A percentile compares a stretch with the other conserved stretches of the same genome.
Conservation (phyloP, 768 basidiomycete species). For the Sporobolomyces roseus region DNA sequence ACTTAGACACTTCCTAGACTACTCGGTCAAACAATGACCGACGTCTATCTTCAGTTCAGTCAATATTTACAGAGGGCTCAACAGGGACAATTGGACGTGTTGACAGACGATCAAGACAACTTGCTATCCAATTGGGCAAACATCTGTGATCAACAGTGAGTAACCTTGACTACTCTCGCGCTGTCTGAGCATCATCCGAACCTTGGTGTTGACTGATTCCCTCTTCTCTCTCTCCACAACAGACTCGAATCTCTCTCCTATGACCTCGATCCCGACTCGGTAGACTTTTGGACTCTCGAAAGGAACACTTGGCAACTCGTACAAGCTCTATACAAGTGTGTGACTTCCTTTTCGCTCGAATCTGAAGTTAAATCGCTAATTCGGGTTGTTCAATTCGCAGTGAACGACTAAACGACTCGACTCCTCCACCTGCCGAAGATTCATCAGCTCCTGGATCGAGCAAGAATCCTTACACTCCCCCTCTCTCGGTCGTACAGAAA, state of each 20-base stretch:
- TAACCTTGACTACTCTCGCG: background rate
- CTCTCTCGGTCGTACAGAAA: slow-evolving; percentile 67
- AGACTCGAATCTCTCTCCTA: slow-evolving; percentile 25
- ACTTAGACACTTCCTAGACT: too few species aligned
- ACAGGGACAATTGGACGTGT: slow-evolving; percentile 16
- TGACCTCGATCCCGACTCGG: slow-evolving; percentile 51
- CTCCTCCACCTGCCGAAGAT: background rate
- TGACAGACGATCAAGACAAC: slow-evolving; percentile 32
- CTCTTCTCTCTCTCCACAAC: background rate
- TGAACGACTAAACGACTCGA: slow-evolving; percentile 18
- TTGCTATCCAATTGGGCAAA: slow-evolving; percentile 17
- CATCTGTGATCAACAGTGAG: slow-evolving; percentile 34
- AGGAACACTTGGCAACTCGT: slow-evolving; percentile 76
- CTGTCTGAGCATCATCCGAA: too few species aligned
- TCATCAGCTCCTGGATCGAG: slow-evolving; percentile 51
- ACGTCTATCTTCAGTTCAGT: slow-evolving; percentile 30
- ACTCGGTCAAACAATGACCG: slow-evolving; percentile 23
- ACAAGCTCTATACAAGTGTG: slow-evolving; percentile 62
- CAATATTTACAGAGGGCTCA: slow-evolving; percentile 27
- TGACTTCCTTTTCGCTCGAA: slow-evolving; percentile 33
- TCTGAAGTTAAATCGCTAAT: background rate
- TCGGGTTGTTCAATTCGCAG: background rate
- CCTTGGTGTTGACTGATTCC: background rate
- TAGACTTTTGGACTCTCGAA: slow-evolving; percentile 66
- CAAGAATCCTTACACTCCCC: slow-evolving; percentile 76